Percentiles rank a stretch among this genome's conserved stretches.
Evolutionary conservation across 352 stramenopile genomes (phyloP).

Genomic region (Phytopythium boreale): DNA sequence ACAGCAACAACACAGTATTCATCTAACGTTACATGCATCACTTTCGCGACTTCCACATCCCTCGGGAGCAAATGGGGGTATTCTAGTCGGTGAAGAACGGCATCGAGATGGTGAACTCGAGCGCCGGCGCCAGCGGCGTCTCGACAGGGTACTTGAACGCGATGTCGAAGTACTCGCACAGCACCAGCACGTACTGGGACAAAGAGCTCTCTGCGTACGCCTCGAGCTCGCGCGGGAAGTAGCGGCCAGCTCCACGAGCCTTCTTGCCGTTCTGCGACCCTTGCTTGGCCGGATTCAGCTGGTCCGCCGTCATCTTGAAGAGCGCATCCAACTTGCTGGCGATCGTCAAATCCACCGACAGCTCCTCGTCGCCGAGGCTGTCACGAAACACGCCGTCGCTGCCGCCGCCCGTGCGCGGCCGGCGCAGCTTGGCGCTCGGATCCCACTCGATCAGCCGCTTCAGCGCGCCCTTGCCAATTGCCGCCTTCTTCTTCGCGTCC

Average conservation of each 20-base stretch:
- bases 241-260: slow-evolving; percentile 12
- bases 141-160: slow-evolving; percentile 51
- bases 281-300: slow-evolving; percentile 37
- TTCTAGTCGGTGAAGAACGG: slow-evolving; percentile 63
- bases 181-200: slow-evolving; percentile 72
- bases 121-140: slow-evolving; percentile 53
- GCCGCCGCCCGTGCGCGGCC: slow-evolving; percentile 23
- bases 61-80: neutral
- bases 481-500: slow-evolving; percentile 40
- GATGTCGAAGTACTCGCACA: slow-evolving; percentile 81
- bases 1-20: neutral
- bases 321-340: slow-evolving; percentile 81
- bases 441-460: slow-evolving; percentile 71
- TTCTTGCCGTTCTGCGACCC: slow-evolving; percentile 1
- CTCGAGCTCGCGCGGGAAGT: slow-evolving; percentile 65
- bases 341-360: slow-evolving; percentile 81
- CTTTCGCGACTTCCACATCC: neutral
- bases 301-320: slow-evolving; percentile 86
- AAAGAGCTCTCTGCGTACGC: slow-evolving; percentile 72
- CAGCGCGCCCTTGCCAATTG: slow-evolving; percentile 43
- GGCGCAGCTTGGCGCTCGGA: slow-evolving; percentile 43
- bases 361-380: slow-evolving; percentile 71
- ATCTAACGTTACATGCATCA: neutral
- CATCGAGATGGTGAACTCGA: slow-evolving; percentile 81
- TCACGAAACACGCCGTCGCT: slow-evolving; percentile 67